Conservation (phyloP, 352 stramenopile genomes). For the Globisporangium acanthophoron region DNA sequence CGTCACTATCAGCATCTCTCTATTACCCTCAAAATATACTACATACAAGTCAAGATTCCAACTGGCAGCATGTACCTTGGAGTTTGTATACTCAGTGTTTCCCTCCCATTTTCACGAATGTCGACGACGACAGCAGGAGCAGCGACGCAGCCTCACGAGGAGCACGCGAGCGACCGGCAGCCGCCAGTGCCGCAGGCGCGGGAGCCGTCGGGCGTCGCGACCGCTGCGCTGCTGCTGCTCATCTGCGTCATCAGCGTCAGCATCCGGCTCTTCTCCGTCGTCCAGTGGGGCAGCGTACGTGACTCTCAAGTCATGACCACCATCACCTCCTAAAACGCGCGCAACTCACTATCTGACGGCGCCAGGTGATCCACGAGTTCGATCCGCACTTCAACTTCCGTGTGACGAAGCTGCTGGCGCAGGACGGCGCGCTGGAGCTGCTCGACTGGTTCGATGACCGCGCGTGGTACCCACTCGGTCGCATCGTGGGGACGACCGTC, state of each 20-base stretch:
- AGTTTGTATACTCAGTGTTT: background rate
- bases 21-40: background rate
- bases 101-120: background rate
- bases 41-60: background rate
- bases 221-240: constrained; percentile 50
- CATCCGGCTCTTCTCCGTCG: constrained; percentile 91
- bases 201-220: constrained; percentile 24
- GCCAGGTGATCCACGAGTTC: constrained; percentile 89
- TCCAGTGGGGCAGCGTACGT: constrained; percentile 84
- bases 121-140: background rate
- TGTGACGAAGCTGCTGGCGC: constrained; percentile 93
- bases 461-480: constrained; percentile 91
- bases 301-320: background rate
- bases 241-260: constrained; percentile 87
- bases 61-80: background rate
- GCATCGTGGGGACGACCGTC: constrained; percentile 89
- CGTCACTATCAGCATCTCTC: background rate
- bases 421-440: constrained; percentile 91
- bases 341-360: background rate
- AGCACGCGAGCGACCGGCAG: background rate
- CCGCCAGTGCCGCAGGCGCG: background rate
- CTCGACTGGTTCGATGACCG: constrained; percentile 98
- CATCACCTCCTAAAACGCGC: background rate
- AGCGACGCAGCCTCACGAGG: no score
- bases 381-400: constrained; percentile 99